Conservation (phyloP, 441 rosid species). For the Arabidopsis hybrid region DNA sequence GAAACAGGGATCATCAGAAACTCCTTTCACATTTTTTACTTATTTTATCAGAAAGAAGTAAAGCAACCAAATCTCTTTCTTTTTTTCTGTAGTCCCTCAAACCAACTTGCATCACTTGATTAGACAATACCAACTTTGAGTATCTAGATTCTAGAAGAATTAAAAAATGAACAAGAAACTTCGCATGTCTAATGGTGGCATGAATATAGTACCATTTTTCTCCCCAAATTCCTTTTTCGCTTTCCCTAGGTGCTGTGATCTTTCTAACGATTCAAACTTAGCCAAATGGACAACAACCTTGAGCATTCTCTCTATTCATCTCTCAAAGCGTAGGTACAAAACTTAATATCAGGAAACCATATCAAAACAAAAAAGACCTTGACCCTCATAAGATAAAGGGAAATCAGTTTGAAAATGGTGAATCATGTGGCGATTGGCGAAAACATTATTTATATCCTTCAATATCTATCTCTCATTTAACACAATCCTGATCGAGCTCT, state of each 20-base stretch:
- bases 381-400: not conserved
- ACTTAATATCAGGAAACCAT: slow-evolving; percentile 16
- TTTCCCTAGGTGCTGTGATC: slow-evolving; percentile 17
- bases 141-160: slow-evolving; percentile 18
- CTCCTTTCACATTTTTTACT: slow-evolving; percentile 21
- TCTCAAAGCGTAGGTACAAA: slow-evolving; percentile 21
- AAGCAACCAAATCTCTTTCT: slow-evolving; percentile 40
- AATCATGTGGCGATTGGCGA: slow-evolving; percentile 18
- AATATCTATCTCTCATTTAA: slow-evolving; percentile 6
- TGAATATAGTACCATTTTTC: not conserved
- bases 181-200: slow-evolving; percentile 15
- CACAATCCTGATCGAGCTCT: slow-evolving; percentile 25
- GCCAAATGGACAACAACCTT: slow-evolving; percentile 16
- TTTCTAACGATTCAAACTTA: slow-evolving; percentile 19
- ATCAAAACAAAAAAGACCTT: slow-evolving; percentile 23
- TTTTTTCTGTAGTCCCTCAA: slow-evolving; percentile 25
- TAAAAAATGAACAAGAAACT: slow-evolving; percentile 14
- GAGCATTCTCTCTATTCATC: slow-evolving; percentile 15
- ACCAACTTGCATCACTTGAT: slow-evolving; percentile 35
- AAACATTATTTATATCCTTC: slow-evolving; percentile 24
- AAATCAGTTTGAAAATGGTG: slow-evolving; percentile 5
- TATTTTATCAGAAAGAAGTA: slow-evolving; percentile 27
- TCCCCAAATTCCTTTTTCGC: slow-evolving; percentile 11
- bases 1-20: slow-evolving; percentile 36
- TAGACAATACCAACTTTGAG: slow-evolving; percentile 27